Percentiles rank a stretch among this genome's conserved stretches.
These are phyloP conservation scores for Inonotus obliquus DNA, from an alignment of 1,284 basidiomycete genomes.

Conservation along the genomic window DNA sequence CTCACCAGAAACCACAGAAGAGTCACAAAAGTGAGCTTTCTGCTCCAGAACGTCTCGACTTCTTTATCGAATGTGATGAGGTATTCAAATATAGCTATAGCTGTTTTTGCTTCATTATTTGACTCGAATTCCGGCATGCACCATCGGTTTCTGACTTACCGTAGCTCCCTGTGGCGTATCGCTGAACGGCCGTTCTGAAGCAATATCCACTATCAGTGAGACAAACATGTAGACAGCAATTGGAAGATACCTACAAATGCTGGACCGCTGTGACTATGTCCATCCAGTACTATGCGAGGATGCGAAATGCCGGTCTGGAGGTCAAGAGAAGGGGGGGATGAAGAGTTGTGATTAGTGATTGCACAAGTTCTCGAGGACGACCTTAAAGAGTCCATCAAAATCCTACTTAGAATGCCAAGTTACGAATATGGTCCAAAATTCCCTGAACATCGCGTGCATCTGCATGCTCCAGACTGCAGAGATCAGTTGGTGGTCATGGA, in stretches of 20 bases:
- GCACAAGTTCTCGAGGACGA: not conserved
- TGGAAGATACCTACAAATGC: not conserved
- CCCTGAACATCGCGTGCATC: too few species aligned
- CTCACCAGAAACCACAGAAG: slow-evolving; percentile 16
- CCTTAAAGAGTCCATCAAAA: too few species aligned
- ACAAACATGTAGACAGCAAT: too few species aligned
- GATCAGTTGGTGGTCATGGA: not conserved
- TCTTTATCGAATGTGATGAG: slow-evolving; percentile 16
- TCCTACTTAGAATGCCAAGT: too few species aligned
- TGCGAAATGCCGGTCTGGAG: too few species aligned
- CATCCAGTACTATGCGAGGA: not conserved
- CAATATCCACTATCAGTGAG: too few species aligned
- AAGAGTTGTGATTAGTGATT: too few species aligned
- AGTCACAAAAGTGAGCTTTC: slow-evolving; percentile 12
- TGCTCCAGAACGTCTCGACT: slow-evolving; percentile 10
- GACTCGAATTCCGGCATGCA: too few species aligned
- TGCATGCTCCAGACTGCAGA: too few species aligned
- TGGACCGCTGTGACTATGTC: not conserved
- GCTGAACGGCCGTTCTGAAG: slow-evolving; percentile 9
- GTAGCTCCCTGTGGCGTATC: slow-evolving; percentile 9
- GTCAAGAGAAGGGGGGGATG: too few species aligned
- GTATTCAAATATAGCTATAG: slow-evolving; percentile 14
- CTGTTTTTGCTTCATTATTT: not conserved
- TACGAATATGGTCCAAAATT: too few species aligned
- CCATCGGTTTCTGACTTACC: not conserved